Conservation (phyloP, 495 filamentous ascomycete genomes). For the Paragyromitra xinjiangensis region DNA sequence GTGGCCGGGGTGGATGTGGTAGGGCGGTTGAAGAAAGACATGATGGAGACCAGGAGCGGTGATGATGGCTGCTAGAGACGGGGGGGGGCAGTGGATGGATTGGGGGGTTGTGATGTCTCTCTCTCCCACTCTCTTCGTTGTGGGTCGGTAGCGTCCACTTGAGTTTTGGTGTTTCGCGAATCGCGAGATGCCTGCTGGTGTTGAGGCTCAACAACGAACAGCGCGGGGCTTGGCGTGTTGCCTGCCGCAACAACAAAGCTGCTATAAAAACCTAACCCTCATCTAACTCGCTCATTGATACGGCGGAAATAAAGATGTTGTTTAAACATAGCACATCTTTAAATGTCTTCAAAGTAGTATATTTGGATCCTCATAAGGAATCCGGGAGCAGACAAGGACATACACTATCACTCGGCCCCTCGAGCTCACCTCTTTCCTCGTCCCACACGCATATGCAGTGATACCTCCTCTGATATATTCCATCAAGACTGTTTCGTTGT, state of each 20-base stretch:
- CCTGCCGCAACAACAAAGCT: neutral
- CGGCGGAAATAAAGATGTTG: too few relatives aligned
- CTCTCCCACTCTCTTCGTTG: constrained; percentile 6
- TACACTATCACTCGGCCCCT: neutral
- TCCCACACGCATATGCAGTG: too few relatives aligned
- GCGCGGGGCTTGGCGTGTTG: constrained; percentile 24
- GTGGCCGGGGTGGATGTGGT: constrained; percentile 35
- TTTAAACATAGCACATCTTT: neutral
- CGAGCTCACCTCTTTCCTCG: neutral
- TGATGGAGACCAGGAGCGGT: constrained; percentile 15
- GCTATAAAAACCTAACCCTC: neutral
- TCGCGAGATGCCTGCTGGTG: constrained; percentile 41
- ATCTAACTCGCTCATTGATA: neutral
- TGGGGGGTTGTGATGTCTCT: constrained; percentile 7
- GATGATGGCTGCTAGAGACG: neutral
- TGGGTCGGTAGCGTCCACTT: neutral
- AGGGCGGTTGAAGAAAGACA: constrained; percentile 51
- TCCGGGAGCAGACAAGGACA: neutral
- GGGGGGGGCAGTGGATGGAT: neutral
- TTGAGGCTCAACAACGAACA: constrained; percentile 38
- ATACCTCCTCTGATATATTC: too few relatives aligned
- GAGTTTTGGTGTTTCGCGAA: neutral
- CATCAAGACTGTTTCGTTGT: too few relatives aligned
- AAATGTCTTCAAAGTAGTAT: neutral
- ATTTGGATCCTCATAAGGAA: neutral